Evolutionary conservation across 2,329 filamentous ascomycete genomes (phyloP).

Genomic region (Nothophoma quercina): DNA sequence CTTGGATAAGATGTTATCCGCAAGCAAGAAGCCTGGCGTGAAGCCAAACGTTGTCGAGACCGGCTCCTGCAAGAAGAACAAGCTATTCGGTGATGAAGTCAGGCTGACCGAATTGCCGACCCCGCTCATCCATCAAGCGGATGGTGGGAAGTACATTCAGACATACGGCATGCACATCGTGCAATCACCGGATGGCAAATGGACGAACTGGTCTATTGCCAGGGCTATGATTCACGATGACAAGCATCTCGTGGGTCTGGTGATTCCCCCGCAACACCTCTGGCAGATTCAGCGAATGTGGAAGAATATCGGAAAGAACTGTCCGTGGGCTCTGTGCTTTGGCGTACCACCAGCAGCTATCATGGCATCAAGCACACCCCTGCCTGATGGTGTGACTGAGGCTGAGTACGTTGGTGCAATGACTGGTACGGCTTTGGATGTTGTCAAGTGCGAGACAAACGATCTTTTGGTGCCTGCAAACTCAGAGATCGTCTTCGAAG

Average conservation of each 20-base stretch:
- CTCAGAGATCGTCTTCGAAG: slow-evolving; percentile 61
- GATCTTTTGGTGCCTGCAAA: slow-evolving; percentile 59
- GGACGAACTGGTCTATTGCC: slow-evolving; percentile 59
- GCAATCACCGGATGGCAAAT: slow-evolving; percentile 55
- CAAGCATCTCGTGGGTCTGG: slow-evolving; percentile 52
- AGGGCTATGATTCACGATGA: slow-evolving; percentile 58
- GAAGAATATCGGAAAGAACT: slow-evolving; percentile 55
- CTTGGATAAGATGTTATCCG: slow-evolving; percentile 2
- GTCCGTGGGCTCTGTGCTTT: slow-evolving; percentile 55
- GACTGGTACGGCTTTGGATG: slow-evolving; percentile 54
- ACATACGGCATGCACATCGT: slow-evolving; percentile 61
- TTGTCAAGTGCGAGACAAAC: slow-evolving; percentile 63
- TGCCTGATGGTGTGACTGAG: slow-evolving; percentile 58
- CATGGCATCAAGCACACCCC: slow-evolving; percentile 50
- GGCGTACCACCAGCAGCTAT: slow-evolving; percentile 60
- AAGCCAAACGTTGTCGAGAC: slow-evolving; percentile 2
- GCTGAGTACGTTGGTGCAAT: slow-evolving; percentile 59
- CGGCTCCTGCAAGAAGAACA: slow-evolving; percentile 10
- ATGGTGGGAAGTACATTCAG: slow-evolving; percentile 61
- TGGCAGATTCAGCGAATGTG: slow-evolving; percentile 57
- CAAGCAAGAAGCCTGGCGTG: background rate
- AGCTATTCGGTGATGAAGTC: slow-evolving; percentile 45
- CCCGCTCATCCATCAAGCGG: slow-evolving; percentile 53
- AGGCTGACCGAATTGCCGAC: slow-evolving; percentile 50
- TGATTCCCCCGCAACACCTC: slow-evolving; percentile 58